Conservation (phyloP, 768 basidiomycete species). For the Russula sp. region DNA sequence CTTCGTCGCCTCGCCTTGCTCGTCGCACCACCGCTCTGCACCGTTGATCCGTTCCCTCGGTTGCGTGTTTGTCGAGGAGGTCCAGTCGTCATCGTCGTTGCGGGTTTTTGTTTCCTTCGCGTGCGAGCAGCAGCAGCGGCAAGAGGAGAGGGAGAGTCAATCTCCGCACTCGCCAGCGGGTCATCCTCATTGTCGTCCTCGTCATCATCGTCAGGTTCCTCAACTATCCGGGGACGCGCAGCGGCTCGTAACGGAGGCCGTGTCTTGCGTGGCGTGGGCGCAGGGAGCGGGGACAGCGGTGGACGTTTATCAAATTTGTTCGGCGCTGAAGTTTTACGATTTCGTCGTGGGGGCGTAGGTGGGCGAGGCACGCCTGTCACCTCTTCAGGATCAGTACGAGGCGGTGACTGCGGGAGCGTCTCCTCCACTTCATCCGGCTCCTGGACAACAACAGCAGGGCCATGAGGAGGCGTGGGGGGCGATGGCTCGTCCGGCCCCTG, state of each 20-base stretch:
- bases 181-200: conserved; percentile 22
- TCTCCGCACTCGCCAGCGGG: conserved; percentile 14
- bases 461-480: conserved; percentile 28
- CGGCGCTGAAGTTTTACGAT: not conserved
- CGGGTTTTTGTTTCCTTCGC: conserved; percentile 9
- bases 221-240: conserved; percentile 1
- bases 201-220: not conserved
- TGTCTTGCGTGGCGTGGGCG: conserved; percentile 50
- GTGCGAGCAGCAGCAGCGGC: not conserved
- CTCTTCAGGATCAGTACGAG: conserved; percentile 6
- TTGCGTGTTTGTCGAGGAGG: not conserved
- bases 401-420: not conserved
- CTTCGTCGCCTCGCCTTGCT: conserved; percentile 39
- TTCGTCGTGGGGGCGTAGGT: conserved; percentile 13
- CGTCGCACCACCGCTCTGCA: conserved; percentile 10
- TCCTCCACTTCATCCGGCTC: conserved; percentile 10
- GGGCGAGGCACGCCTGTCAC: not conserved
- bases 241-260: conserved; percentile 50
- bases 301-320: conserved; percentile 56
- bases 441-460: conserved; percentile 8
- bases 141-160: conserved; percentile 12
- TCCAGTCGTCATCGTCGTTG: not conserved
- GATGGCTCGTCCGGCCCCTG: conserved; percentile 23
- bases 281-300: conserved; percentile 63
- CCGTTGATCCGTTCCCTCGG: conserved; percentile 5